Base-by-base conservation (phyloP, 768 basidiomycete species). In the Phaeotremella skinneri region DNA sequence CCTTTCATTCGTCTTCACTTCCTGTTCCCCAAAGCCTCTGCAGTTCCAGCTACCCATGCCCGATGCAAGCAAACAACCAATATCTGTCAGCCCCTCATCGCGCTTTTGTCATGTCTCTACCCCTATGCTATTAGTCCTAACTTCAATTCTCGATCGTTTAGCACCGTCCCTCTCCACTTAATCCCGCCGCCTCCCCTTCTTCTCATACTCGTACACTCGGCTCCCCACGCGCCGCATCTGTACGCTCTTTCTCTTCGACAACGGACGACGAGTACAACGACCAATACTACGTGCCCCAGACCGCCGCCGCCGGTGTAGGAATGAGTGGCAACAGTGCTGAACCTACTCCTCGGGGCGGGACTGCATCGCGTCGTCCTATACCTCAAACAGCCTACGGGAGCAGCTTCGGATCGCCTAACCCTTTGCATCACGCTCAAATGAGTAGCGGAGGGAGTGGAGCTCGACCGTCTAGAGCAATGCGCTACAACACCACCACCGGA, bases 311-410 rank as follows among this genome's bases (percentile, higher is more conserved):
- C 2, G 53, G 48, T 13, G 32, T 29, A 26, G 32, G 42, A 13
- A 21, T n/a, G n/a, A n/a, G 43, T 14, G 21, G 43, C 23, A 7
- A 37, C 17, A 45, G 43, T 26, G 29, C 52, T 9, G 62, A 63
- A 34, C 55, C 56, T 9, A 63, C 62, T 31, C 52, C 52, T 29
- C 49, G 55, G 17, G 49, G 20, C 30, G 26, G 47, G 0, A 41
- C 53, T 16, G 53, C 51, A 3, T 56, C 52, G 32, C 42, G 42
- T 25, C 57, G 66, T n/a, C 58, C 58, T 11, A 29, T 31, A 17
- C 66, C 67, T 20, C 57, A 58, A 3, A 66, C 59, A 23, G 63
- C 68, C 6, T 58, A 61, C 41, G 68, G 63, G 1, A 64, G 66
- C 30, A 56, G 49, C 20, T 67, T 66, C 41, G 67, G 67, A 20